Conservation (phyloP, 2,329 filamentous ascomycete genomes). For the Fusarium coicis region DNA sequence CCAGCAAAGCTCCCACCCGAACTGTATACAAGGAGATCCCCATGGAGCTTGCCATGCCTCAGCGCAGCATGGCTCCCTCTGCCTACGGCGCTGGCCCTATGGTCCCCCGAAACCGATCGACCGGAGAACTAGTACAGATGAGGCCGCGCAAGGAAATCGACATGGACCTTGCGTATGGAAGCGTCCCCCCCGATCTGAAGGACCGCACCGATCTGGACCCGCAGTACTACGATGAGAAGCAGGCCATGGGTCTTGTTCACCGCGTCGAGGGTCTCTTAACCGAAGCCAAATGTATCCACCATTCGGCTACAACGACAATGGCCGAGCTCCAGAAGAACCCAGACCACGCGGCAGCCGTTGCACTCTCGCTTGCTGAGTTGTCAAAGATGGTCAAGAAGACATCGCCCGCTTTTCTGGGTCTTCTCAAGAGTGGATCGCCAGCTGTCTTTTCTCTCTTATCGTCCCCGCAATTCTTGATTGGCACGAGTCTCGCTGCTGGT, state of each 20-base stretch:
- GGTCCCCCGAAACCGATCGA: conserved; percentile 53
- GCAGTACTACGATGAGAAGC: conserved; percentile 64
- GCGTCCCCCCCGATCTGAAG: conserved; percentile 76
- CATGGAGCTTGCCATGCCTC: conserved; percentile 52
- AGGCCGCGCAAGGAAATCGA: conserved; percentile 70
- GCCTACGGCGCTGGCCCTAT: conserved; percentile 42
- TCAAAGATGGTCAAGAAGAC: conserved; percentile 84
- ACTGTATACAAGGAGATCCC: conserved; percentile 53
- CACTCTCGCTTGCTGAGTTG: conserved; percentile 90
- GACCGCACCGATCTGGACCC: conserved; percentile 60
- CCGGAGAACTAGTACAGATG: conserved; percentile 49
- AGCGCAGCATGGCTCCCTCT: conserved; percentile 42
- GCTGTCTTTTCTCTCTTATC: conserved; percentile 87
- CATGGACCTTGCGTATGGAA: conserved; percentile 92
- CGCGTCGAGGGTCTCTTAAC: conserved; percentile 82
- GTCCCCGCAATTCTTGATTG: conserved; percentile 94
- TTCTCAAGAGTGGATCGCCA: conserved; percentile 84
- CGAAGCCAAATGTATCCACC: conserved; percentile 88
- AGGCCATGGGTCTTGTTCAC: conserved; percentile 69
- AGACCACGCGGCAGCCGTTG: conserved; percentile 92
- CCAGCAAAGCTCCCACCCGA: conserved; percentile 57
- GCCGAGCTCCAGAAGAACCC: conserved; percentile 76
- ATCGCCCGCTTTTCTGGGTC: conserved; percentile 79
- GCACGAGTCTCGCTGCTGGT: conserved; percentile 86
- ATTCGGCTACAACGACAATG: conserved; percentile 86